These are phyloP conservation scores for Flaveria robusta DNA, from an alignment of 129 eudicot species.

Conservation along the genomic window DNA sequence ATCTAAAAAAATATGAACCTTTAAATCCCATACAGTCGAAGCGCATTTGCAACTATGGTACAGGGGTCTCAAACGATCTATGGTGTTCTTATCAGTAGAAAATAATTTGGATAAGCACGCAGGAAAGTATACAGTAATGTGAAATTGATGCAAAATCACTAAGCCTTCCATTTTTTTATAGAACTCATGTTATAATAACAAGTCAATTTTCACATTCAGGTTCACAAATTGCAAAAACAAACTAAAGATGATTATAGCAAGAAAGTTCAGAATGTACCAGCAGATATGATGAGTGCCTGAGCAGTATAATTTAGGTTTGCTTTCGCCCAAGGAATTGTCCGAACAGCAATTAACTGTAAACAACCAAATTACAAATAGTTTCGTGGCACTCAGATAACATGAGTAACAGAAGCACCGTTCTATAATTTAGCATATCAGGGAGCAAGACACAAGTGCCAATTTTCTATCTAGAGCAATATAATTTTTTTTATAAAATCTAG, in stretches of 20 bases:
- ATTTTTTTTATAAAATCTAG: neutral
- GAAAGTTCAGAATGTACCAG: conserved; percentile 45
- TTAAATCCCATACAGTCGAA: neutral
- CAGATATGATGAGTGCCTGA: conserved; percentile 88
- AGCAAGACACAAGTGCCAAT: neutral
- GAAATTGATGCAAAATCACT: neutral
- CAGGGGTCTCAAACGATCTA: neutral
- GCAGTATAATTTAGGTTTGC: conserved; percentile 80
- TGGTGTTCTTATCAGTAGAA: neutral
- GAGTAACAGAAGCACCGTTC: neutral
- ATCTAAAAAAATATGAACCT: neutral
- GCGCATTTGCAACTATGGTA: neutral
- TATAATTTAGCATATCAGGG: neutral
- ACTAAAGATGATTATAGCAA: neutral
- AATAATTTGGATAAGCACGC: neutral
- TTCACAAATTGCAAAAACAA: neutral
- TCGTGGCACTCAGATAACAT: neutral
- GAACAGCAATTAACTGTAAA: conserved; percentile 62
- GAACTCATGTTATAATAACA: neutral
- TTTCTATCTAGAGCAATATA: neutral
- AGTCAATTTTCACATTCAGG: neutral
- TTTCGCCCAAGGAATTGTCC: conserved; percentile 83
- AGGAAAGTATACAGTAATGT: neutral
- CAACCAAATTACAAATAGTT: conserved; percentile 11
- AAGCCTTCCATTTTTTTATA: conserved; percentile 15